Conservation (phyloP, 2,329 filamentous ascomycete species). For the Aplosporella prunicola region DNA sequence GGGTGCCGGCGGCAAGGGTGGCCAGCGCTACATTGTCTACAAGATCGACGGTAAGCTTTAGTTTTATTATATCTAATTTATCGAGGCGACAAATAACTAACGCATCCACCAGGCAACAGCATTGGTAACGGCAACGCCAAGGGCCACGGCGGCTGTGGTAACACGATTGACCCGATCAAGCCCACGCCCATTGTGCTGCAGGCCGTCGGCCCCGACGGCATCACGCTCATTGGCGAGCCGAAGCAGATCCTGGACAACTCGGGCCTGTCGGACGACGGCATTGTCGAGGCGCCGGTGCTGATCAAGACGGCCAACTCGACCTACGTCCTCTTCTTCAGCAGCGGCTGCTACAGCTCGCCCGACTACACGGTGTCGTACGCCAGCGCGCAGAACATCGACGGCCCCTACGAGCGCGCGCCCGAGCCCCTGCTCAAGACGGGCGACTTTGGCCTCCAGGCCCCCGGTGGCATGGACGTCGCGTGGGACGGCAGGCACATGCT, state of each 20-base stretch:
- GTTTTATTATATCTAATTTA: no score
- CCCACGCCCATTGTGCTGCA: conserved; percentile 51
- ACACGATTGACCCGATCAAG: conserved; percentile 25
- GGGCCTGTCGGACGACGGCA: conserved; percentile 34
- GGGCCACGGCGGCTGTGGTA: conserved; percentile 3
- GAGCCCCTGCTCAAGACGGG: conserved; percentile 5
- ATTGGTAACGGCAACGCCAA: conserved; percentile 5
- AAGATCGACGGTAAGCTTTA: conserved; percentile 56
- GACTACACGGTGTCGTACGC: conserved; percentile 54
- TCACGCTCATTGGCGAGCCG: conserved; percentile 42
- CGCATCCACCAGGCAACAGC: conserved; percentile 2
- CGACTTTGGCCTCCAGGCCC: not conserved
- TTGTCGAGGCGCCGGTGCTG: conserved; percentile 53
- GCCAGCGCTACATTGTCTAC: conserved; percentile 46
- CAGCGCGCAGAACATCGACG: conserved; percentile 27
- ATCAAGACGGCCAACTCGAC: conserved; percentile 36
- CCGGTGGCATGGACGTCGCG: conserved; percentile 4
- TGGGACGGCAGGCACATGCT: conserved; percentile 5
- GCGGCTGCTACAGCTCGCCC: conserved; percentile 47
- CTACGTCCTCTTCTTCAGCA: conserved; percentile 55
- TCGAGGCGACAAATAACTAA: conserved; percentile 1
- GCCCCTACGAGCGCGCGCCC: conserved; percentile 13
- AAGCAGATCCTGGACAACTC: conserved; percentile 39
- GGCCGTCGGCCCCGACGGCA: conserved; percentile 41
- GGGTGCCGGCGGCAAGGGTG: conserved; percentile 4